Evolutionary conservation across 805 yeast genomes (phyloP).

Genomic region (Sungouiella blattae): DNA sequence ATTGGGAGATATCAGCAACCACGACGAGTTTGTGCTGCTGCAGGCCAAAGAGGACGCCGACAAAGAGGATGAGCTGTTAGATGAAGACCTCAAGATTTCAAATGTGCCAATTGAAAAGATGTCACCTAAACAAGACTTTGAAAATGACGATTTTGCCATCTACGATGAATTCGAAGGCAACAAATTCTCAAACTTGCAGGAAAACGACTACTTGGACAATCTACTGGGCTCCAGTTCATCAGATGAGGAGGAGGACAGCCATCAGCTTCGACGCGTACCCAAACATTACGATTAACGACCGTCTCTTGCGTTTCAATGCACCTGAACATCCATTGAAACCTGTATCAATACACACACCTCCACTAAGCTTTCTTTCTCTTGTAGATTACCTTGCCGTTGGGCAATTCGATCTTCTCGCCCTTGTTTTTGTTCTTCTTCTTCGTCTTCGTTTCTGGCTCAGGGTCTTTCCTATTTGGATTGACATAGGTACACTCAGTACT

Average conservation of each 20-base stretch:
- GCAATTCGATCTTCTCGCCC: conserved; percentile 48
- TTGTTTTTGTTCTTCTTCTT: conserved; percentile 30
- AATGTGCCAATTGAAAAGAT: conserved; percentile 26
- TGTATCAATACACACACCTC: conserved; percentile 8
- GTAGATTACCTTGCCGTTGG: conserved; percentile 58
- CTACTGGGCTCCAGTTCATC: conserved; percentile 45
- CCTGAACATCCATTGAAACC: no score
- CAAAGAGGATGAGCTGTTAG: conserved; percentile 15
- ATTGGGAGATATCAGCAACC: conserved; percentile 34
- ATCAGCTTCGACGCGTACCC: conserved; percentile 42
- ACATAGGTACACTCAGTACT: conserved; percentile 17
- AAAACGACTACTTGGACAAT: conserved; percentile 33
- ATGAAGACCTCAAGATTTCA: conserved; percentile 13
- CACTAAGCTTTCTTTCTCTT: conserved; percentile 14
- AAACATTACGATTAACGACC: conserved; percentile 25
- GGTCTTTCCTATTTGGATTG: conserved; percentile 9
- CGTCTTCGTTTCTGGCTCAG: conserved; percentile 17
- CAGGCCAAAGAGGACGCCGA: conserved; percentile 18
- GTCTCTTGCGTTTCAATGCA: no score
- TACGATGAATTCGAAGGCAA: conserved; percentile 27
- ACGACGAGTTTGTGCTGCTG: conserved; percentile 28
- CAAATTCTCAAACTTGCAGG: conserved; percentile 14
- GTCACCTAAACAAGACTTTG: conserved; percentile 25
- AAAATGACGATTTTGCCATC: conserved; percentile 14
- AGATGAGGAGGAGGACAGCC: conserved; percentile 32